A percentile compares a stretch with the other conserved stretches of the same genome.
Conservation (phyloP, 257 asterid species). For the Fraxinus pennsylvanica region DNA sequence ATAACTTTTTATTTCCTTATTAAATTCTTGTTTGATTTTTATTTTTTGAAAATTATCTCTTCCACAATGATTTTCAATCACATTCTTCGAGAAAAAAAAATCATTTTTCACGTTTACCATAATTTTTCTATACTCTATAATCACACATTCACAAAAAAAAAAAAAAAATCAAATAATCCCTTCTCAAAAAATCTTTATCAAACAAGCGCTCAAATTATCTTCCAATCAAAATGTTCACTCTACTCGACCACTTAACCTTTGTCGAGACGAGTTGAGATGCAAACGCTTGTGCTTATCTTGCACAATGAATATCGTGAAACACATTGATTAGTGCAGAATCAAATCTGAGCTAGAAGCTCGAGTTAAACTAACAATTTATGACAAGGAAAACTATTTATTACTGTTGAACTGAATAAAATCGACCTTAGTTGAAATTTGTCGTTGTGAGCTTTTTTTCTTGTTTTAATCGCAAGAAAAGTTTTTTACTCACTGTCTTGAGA, state of each 20-base stretch:
- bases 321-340: background rate
- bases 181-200: background rate
- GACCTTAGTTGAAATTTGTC: too few relatives aligned
- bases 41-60: too few relatives aligned
- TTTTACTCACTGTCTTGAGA: background rate
- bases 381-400: background rate
- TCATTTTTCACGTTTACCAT: too few relatives aligned
- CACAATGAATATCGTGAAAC: background rate
- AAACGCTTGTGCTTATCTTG: background rate
- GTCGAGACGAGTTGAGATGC: background rate
- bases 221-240: too few relatives aligned
- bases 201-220: too few relatives aligned
- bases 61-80: too few relatives aligned
- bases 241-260: background rate
- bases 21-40: too few relatives aligned
- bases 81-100: too few relatives aligned
- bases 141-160: too few relatives aligned
- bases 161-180: too few relatives aligned
- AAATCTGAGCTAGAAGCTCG: background rate
- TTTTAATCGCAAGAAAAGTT: background rate
- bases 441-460: background rate
- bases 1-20: too few relatives aligned
- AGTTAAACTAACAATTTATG: background rate
- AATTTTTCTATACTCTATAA: too few relatives aligned
- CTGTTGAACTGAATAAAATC: background rate